A percentile compares a stretch with the other conserved stretches of the same genome.
Conservation (phyloP, 1,284 basidiomycete species). For the Apiotrichum brassicae region DNA sequence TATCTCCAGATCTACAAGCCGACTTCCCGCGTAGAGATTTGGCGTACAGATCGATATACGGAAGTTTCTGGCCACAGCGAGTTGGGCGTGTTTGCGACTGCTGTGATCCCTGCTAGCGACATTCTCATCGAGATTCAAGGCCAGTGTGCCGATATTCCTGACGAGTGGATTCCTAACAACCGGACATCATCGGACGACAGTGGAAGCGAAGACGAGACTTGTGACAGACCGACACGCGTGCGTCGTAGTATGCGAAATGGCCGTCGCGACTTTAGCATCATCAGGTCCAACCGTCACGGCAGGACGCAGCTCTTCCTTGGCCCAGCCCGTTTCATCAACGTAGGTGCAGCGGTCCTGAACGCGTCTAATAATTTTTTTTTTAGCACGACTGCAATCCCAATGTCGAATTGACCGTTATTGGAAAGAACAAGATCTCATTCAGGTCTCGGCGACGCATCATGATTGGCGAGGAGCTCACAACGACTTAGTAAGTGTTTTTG, state of each 20-base stretch:
- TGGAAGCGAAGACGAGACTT: conserved; percentile 9
- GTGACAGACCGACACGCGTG: conserved; percentile 3
- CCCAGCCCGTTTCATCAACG: conserved; percentile 46
- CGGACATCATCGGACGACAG: background rate
- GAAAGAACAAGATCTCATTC: conserved; percentile 41
- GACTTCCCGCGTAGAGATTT: conserved; percentile 40
- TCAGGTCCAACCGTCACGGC: conserved; percentile 35
- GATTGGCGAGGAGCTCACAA: conserved; percentile 44
- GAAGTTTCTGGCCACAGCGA: conserved; percentile 39
- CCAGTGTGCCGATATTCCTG: conserved; percentile 35
- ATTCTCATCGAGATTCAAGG: conserved; percentile 40
- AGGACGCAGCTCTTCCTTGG: conserved; percentile 43
- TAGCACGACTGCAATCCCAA: conserved; percentile 47
- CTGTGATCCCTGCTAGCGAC: conserved; percentile 23
- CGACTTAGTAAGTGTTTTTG: conserved; percentile 42
- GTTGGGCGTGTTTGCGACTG: conserved; percentile 41
- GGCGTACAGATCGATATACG: conserved; percentile 39
- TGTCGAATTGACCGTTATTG: conserved; percentile 38
- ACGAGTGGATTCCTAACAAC: conserved; percentile 27
- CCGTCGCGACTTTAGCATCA: conserved; percentile 43
- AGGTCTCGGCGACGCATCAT: conserved; percentile 29
- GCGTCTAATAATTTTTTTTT: background rate
- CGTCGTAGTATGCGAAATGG: conserved; percentile 33
- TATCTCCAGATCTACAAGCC: conserved; percentile 38
- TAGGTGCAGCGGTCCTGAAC: conserved; percentile 17